Conservation (phyloP, 768 basidiomycete genomes). For the Kwoniella sp. region DNA sequence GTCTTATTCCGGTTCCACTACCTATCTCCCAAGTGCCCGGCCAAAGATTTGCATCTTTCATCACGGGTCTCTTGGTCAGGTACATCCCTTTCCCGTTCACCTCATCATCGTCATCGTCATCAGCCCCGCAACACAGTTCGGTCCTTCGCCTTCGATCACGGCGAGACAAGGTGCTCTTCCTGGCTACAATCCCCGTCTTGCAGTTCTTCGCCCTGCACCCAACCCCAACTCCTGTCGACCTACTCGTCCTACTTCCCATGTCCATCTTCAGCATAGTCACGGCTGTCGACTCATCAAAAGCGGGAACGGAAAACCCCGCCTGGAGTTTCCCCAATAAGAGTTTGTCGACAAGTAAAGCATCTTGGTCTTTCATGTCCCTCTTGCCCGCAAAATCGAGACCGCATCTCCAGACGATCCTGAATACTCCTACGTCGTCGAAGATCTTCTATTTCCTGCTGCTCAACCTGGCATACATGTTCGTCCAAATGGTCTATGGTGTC, state of each 20-base stretch:
- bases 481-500: conserved; percentile 85
- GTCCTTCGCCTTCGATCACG: conserved; percentile 18
- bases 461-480: conserved; percentile 92
- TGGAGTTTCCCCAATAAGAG: conserved; percentile 12
- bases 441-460: conserved; percentile 96
- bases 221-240: conserved; percentile 28
- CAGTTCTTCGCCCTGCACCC: conserved; percentile 47
- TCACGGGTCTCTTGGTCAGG: conserved; percentile 24
- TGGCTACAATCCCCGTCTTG: conserved; percentile 31
- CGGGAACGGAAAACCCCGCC: neutral
- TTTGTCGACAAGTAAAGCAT: conserved; percentile 15
- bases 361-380: conserved; percentile 40
- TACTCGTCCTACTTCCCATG: conserved; percentile 35
- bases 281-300: neutral
- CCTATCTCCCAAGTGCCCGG: conserved; percentile 15
- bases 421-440: conserved; percentile 86
- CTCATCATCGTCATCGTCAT: conserved; percentile 7
- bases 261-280: conserved; percentile 16
- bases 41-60: conserved; percentile 25
- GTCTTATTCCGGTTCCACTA: conserved; percentile 25
- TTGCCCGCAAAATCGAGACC: conserved; percentile 52
- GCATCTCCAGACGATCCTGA: conserved; percentile 86
- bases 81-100: conserved; percentile 35
- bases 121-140: neutral
- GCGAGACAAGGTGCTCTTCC: conserved; percentile 31